Conservation (phyloP, 352 stramenopile species). For the Pythium utonaiense region DNA sequence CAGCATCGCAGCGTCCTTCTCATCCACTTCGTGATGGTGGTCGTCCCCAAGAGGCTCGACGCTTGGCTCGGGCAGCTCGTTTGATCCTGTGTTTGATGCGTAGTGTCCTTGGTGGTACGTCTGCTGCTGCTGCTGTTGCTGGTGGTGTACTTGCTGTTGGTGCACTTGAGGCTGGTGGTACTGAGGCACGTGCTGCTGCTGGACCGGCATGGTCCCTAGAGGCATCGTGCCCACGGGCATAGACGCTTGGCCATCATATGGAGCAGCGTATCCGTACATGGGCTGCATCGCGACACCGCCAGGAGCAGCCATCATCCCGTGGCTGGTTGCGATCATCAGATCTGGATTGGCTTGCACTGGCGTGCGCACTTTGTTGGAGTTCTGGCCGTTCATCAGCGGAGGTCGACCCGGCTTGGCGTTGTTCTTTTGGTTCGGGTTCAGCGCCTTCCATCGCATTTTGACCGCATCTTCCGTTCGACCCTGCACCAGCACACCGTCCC, state of each 20-base stretch:
- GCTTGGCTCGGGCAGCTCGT: slow-evolving; percentile 55
- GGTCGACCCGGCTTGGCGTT: slow-evolving; percentile 73
- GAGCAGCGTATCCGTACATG: slow-evolving; percentile 20
- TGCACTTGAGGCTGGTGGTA: slow-evolving; percentile 3
- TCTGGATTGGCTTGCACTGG: slow-evolving; percentile 42
- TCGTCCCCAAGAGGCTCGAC: slow-evolving; percentile 59
- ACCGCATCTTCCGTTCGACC: slow-evolving; percentile 75
- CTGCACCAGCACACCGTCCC: slow-evolving; percentile 18
- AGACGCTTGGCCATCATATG: slow-evolving; percentile 10
- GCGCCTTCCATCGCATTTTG: slow-evolving; percentile 77
- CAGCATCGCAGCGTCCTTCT: slow-evolving; percentile 63
- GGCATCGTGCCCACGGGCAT: slow-evolving; percentile 22
- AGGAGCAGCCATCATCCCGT: slow-evolving; percentile 22
- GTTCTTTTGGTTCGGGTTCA: slow-evolving; percentile 78
- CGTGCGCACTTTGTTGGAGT: slow-evolving; percentile 12
- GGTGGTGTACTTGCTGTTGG: background rate
- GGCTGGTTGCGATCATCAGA: slow-evolving; percentile 45
- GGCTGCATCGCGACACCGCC: slow-evolving; percentile 12
- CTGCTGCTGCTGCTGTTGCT: slow-evolving; percentile 1
- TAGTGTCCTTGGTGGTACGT: background rate
- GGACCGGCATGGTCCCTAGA: slow-evolving; percentile 10
- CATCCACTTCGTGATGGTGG: slow-evolving; percentile 49
- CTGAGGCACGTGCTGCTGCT: slow-evolving; percentile 10
- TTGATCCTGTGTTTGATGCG: background rate
- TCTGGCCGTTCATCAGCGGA: slow-evolving; percentile 39